Conservation (phyloP, 768 basidiomycete genomes). For the Rhodocollybia butyracea region DNA sequence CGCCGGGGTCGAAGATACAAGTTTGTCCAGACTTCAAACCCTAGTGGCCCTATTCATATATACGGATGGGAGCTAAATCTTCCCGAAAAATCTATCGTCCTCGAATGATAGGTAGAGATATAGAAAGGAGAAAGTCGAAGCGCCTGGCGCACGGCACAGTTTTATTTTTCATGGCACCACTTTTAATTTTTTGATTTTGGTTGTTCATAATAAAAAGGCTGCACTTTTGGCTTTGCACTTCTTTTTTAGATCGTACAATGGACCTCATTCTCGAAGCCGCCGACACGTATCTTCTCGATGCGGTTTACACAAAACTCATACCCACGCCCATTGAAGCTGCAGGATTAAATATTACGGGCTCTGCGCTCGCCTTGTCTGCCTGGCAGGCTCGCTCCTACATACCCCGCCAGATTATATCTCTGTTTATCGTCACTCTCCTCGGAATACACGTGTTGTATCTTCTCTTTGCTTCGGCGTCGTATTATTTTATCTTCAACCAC, state of each 20-base stretch:
- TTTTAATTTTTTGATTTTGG: neutral
- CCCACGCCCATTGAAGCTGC: slow-evolving; percentile 54
- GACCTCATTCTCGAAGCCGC: slow-evolving; percentile 73
- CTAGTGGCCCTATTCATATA: too few relatives aligned
- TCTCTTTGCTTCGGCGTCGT: slow-evolving; percentile 79
- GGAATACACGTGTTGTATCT: slow-evolving; percentile 90
- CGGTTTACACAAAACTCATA: slow-evolving; percentile 67
- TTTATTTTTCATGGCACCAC: neutral
- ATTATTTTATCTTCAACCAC: slow-evolving; percentile 86
- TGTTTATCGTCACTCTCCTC: slow-evolving; percentile 67
- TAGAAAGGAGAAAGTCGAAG: too few relatives aligned
- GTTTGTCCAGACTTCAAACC: too few relatives aligned
- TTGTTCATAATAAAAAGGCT: neutral
- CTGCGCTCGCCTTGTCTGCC: slow-evolving; percentile 50
- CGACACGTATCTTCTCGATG: slow-evolving; percentile 77
- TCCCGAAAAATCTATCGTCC: too few relatives aligned
- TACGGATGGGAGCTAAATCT: too few relatives aligned
- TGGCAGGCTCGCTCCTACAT: slow-evolving; percentile 88
- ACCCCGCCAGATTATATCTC: slow-evolving; percentile 72
- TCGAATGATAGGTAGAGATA: too few relatives aligned
- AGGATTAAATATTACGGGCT: slow-evolving; percentile 27
- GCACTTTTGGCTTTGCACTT: neutral
- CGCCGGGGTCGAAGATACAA: too few relatives aligned
- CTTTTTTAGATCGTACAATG: slow-evolving; percentile 45
- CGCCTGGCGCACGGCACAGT: neutral